Conservation (phyloP, 371 early-diverging fungal species). For the Mucor plumbeus region DNA sequence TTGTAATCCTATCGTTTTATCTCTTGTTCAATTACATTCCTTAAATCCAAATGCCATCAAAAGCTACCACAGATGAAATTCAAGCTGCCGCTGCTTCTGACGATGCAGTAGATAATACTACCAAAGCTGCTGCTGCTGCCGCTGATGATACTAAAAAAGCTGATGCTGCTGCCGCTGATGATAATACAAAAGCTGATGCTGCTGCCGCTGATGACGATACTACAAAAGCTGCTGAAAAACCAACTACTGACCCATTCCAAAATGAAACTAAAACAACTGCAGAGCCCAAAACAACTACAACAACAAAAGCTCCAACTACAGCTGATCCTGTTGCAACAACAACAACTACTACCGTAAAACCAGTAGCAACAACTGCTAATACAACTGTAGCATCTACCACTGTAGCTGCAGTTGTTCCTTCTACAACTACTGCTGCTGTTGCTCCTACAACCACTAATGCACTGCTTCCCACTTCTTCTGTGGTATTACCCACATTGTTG, state of each 20-base stretch:
- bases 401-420: neutral
- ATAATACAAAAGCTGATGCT: neutral
- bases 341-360: neutral
- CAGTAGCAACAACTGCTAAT: neutral
- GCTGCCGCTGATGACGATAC: neutral
- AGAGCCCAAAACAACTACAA: neutral
- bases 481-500: neutral
- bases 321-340: neutral
- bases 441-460: neutral
- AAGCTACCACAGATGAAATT: constrained; percentile 3
- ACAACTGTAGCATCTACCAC: neutral
- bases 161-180: neutral
- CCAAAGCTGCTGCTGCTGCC: neutral
- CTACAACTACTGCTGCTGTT: neutral
- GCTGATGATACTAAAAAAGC: no score
- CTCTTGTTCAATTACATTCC: neutral
- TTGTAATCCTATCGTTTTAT: neutral
- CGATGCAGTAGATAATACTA: neutral
- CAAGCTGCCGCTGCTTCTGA: constrained; percentile 9
- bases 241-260: neutral
- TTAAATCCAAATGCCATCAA: constrained; percentile 1
- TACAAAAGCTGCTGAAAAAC: neutral
- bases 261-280: neutral
- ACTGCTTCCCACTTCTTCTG: neutral
- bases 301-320: neutral